Percentiles rank a stretch among this genome's conserved stretches.
phyloP scores from a whole-genome alignment of 1,139 yeast species.

The Maudiozyma humilis region DNA sequence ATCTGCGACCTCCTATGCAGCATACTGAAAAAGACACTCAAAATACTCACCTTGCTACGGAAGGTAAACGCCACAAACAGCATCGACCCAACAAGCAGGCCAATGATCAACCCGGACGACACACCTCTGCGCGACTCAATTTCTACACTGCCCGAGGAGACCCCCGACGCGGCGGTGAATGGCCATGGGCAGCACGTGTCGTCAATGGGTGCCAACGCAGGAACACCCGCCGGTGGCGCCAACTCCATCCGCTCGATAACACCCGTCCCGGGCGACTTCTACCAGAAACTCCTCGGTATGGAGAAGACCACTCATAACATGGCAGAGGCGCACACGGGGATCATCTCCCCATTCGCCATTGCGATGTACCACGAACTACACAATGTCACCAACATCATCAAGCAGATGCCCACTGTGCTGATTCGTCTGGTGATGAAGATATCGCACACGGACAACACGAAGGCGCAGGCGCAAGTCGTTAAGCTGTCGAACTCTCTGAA shows the following conservation, averaged over 20 bases:
- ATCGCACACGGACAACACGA: conserved; percentile 11
- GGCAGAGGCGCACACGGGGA: conserved; percentile 18
- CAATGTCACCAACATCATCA: conserved; percentile 23
- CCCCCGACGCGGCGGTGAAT: background rate
- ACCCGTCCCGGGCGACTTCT: conserved; percentile 18
- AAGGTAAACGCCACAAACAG: conserved; percentile 28
- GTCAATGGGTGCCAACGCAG: background rate
- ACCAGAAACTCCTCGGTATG: conserved; percentile 24
- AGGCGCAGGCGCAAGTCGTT: conserved; percentile 25
- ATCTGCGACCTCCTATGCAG: conserved; percentile 19
- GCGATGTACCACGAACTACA: conserved; percentile 23
- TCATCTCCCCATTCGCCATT: conserved; percentile 27
- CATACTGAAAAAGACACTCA: conserved; percentile 19
- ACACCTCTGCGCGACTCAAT: background rate
- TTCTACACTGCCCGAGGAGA: background rate
- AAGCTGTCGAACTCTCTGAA: conserved; percentile 29
- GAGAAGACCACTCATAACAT: conserved; percentile 20
- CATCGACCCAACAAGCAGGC: conserved; percentile 22
- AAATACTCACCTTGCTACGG: conserved; percentile 21
- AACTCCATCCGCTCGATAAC: background rate
- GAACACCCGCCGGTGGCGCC: background rate
- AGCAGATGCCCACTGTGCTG: conserved; percentile 27
- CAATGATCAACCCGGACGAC: conserved; percentile 7
- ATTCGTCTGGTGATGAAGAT: conserved; percentile 25
- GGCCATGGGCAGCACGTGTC: background rate